phyloP scores from a whole-genome alignment of 2,329 filamentous ascomycete species.

The Pseudogymnoascus sp. region DNA sequence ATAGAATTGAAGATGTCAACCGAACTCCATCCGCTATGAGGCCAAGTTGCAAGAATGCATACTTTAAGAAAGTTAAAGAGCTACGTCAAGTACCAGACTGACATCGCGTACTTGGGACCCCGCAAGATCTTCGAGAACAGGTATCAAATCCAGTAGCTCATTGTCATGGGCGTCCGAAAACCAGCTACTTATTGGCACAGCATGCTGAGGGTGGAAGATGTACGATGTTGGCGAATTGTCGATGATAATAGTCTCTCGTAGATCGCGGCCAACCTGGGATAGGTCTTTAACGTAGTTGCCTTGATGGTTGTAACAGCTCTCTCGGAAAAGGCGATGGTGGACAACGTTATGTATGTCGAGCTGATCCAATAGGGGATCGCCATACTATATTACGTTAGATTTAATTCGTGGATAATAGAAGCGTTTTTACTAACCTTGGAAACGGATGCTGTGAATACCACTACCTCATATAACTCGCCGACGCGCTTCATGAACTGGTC shows the following conservation, averaged over 20 bases:
- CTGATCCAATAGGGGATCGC: constrained; percentile 91
- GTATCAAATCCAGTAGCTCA: constrained; percentile 93
- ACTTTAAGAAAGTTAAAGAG: constrained; percentile 43
- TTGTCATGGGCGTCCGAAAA: constrained; percentile 99
- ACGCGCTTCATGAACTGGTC: constrained; percentile 99
- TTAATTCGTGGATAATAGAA: not conserved
- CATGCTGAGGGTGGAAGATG: constrained; percentile 98
- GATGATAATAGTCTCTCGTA: constrained; percentile 98
- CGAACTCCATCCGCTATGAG: constrained; percentile 33
- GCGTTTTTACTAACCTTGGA: constrained; percentile 65
- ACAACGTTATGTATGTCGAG: constrained; percentile 96
- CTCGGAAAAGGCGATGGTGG: constrained; percentile 90
- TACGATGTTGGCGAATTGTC: constrained; percentile 99
- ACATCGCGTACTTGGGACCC: constrained; percentile 86
- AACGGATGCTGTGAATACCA: constrained; percentile 96
- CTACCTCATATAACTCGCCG: constrained; percentile 94
- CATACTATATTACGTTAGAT: constrained; percentile 55
- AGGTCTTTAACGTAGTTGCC: constrained; percentile 99
- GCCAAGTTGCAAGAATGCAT: constrained; percentile 28
- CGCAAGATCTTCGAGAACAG: constrained; percentile 94
- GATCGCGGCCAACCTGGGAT: constrained; percentile 89
- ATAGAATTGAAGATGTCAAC: constrained; percentile 32
- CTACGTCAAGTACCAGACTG: constrained; percentile 93
- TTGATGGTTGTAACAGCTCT: constrained; percentile 99
- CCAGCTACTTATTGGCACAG: constrained; percentile 99